Conservation (phyloP, 116 monocot species). For the Dioscorea cayenensis region DNA sequence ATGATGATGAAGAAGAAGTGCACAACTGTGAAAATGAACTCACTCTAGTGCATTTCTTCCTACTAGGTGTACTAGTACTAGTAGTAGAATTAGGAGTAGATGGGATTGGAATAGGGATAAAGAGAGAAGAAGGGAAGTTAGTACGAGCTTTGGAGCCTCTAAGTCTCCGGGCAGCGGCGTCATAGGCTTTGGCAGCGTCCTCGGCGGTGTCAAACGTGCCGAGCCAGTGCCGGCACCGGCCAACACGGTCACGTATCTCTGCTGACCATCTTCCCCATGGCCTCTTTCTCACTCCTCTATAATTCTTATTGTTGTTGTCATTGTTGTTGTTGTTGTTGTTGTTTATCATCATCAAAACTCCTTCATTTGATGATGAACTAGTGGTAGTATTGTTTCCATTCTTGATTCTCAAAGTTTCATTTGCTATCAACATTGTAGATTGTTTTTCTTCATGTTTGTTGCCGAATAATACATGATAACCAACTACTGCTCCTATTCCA, state of each 20-base stretch:
- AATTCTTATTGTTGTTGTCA: conserved; percentile 1
- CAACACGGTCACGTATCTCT: conserved; percentile 42
- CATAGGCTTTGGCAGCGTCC: conserved; percentile 85
- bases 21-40: not conserved
- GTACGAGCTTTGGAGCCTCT: conserved; percentile 39
- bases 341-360: too few relatives aligned
- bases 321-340: not conserved
- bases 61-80: not conserved
- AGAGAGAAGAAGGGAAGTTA: conserved; percentile 28
- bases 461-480: conserved; percentile 35
- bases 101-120: conserved; percentile 17
- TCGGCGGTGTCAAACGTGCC: conserved; percentile 90
- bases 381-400: too few relatives aligned
- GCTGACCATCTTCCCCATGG: conserved; percentile 58
- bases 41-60: not conserved
- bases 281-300: conserved; percentile 43
- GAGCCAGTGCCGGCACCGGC: conserved; percentile 57
- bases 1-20: not conserved
- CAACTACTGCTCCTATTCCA: conserved; percentile 37
- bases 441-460: not conserved
- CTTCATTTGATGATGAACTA: too few relatives aligned
- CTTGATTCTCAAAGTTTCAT: too few relatives aligned
- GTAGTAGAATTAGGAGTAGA: not conserved
- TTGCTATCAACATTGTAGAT: not conserved
- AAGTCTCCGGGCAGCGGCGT: conserved; percentile 55